Conservation (phyloP, 1,284 basidiomycete species). For the Leccinum subatratum region DNA sequence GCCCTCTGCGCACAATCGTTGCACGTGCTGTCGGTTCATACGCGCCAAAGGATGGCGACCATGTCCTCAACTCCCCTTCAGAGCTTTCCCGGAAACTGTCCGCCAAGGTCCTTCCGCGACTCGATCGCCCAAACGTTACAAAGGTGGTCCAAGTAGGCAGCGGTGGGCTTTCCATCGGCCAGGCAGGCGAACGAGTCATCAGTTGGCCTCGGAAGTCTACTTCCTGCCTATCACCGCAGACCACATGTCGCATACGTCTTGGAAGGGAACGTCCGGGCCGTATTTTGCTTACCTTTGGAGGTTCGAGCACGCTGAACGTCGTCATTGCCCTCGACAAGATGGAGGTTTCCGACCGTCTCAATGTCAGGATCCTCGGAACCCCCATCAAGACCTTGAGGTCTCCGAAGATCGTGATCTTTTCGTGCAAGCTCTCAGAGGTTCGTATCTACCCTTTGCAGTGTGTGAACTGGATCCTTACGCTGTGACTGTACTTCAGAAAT, state of each 20-base stretch:
- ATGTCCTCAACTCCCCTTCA: slow-evolving; percentile 86
- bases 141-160: slow-evolving; percentile 99
- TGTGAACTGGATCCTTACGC: slow-evolving; percentile 2
- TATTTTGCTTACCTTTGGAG: slow-evolving; percentile 96
- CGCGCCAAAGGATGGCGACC: slow-evolving; percentile 64
- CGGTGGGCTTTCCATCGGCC: slow-evolving; percentile 95
- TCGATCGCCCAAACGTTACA: slow-evolving; percentile 83
- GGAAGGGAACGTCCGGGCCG: slow-evolving; percentile 99
- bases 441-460: slow-evolving; percentile 14
- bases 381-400: slow-evolving; percentile 92
- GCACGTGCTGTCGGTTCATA: slow-evolving; percentile 77
- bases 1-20: slow-evolving; percentile 60
- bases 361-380: slow-evolving; percentile 93
- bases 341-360: slow-evolving; percentile 93
- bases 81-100: slow-evolving; percentile 89
- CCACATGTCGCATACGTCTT: slow-evolving; percentile 99
- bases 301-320: slow-evolving; percentile 96
- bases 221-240: slow-evolving; percentile 96
- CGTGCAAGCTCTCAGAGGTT: slow-evolving; percentile 93
- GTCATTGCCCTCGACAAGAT: slow-evolving; percentile 97
- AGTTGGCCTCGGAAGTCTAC: slow-evolving; percentile 95
- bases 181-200: slow-evolving; percentile 97
- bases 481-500: slow-evolving; percentile 64
- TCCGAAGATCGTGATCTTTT: slow-evolving; percentile 98
- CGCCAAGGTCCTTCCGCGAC: slow-evolving; percentile 83